Conservation (phyloP, 768 basidiomycete species). For the Tulasnella sp. region DNA sequence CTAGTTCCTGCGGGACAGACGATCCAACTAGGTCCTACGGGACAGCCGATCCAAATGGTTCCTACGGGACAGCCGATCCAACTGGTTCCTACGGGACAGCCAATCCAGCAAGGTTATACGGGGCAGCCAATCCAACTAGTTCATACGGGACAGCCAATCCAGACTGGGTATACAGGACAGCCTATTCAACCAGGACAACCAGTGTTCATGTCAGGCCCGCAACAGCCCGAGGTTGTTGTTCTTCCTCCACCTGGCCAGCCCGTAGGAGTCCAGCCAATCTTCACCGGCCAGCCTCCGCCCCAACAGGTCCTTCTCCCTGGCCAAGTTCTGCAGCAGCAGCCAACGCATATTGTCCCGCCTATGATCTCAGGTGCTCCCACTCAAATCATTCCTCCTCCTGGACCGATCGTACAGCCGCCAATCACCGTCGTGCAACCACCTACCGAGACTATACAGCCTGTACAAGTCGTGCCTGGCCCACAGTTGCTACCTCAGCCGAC, state of each 20-base stretch:
- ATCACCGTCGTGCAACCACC: constrained; percentile 1
- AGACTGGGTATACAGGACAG: background rate
- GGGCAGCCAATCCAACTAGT: no score
- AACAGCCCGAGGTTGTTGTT: background rate
- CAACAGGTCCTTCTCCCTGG: background rate
- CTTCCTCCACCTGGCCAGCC: background rate
- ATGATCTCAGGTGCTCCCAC: background rate
- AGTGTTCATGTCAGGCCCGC: background rate
- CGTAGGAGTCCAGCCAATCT: background rate
- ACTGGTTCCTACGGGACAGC: background rate
- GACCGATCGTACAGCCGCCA: background rate
- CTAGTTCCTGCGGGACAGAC: background rate
- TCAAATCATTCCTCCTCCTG: background rate
- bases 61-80: background rate
- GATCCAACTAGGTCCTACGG: background rate
- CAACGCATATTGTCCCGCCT: background rate
- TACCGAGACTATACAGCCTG: background rate
- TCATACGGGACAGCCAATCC: no score
- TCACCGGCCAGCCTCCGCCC: background rate
- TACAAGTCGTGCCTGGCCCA: background rate
- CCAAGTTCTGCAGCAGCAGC: background rate
- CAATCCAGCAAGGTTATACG: background rate
- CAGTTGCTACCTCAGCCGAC: background rate
- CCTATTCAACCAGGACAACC: background rate
- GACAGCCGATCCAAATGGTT: background rate